Percentiles rank a stretch among this genome's conserved stretches.
Conservation (phyloP, 768 basidiomycete genomes). For the Mycena chlorophos region DNA sequence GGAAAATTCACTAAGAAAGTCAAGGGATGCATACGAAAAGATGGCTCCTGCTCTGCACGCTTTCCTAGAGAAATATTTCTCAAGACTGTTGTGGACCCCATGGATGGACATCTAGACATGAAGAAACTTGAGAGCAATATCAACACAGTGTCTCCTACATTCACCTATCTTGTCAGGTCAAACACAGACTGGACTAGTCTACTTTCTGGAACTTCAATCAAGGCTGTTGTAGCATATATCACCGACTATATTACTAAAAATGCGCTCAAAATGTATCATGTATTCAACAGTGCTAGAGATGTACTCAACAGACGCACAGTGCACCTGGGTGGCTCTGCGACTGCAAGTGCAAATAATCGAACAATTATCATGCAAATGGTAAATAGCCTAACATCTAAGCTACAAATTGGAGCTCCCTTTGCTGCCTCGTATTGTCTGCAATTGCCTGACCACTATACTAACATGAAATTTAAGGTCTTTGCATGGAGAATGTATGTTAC, state of each 20-base stretch:
- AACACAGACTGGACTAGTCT: constrained; percentile 43
- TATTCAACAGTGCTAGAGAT: constrained; percentile 34
- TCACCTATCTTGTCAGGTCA: constrained; percentile 37
- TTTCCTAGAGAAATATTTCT: constrained; percentile 34
- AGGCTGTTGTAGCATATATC: constrained; percentile 39
- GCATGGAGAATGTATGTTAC: constrained; percentile 35
- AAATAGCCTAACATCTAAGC: constrained; percentile 35
- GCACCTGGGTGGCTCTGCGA: constrained; percentile 18
- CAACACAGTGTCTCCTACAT: constrained; percentile 32
- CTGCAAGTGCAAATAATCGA: constrained; percentile 26
- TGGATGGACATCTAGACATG: constrained; percentile 31
- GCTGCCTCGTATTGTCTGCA: constrained; percentile 35
- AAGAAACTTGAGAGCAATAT: constrained; percentile 36
- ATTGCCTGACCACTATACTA: constrained; percentile 41
- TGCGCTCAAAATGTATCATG: constrained; percentile 37
- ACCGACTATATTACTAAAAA: constrained; percentile 47
- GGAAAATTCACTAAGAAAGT: constrained; percentile 6
- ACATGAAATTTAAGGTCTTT: constrained; percentile 33
- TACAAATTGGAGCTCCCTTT: constrained; percentile 41
- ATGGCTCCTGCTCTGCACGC: constrained; percentile 31
- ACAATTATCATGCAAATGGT: constrained; percentile 37
- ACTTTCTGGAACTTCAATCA: constrained; percentile 40
- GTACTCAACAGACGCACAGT: constrained; percentile 29
- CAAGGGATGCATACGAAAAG: constrained; percentile 32
- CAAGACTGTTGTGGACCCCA: constrained; percentile 27